Evolutionary conservation across 129 eudicot genomes (phyloP).

Genomic region (Tagetes patula): DNA sequence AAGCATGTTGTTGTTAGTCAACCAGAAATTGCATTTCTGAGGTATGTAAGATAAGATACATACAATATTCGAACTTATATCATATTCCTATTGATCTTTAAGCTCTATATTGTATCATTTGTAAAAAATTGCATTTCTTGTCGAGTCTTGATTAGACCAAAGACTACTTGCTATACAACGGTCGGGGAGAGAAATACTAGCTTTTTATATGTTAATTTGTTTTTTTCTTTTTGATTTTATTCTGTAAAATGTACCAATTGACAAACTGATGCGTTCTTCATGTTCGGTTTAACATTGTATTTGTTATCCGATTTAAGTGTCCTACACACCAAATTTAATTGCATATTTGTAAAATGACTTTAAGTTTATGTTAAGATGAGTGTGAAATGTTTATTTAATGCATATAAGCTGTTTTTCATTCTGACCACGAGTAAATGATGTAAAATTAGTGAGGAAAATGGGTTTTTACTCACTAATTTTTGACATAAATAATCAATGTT

Average conservation of each 20-base stretch:
- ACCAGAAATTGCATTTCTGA: slow-evolving; percentile 19
- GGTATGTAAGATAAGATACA: slow-evolving; percentile 29
- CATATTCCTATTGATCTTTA: slow-evolving; percentile 17
- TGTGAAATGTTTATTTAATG: too few relatives aligned
- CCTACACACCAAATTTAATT: neutral
- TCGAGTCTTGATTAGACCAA: slow-evolving; percentile 18
- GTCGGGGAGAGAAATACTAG: slow-evolving; percentile 5
- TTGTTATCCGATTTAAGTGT: neutral
- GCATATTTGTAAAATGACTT: neutral
- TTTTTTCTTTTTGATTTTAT: slow-evolving; percentile 16
- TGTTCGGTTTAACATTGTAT: neutral
- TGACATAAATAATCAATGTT: neutral
- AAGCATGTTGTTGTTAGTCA: slow-evolving; percentile 21
- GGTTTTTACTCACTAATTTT: too few relatives aligned
- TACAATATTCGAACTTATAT: slow-evolving; percentile 25
- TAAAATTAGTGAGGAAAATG: too few relatives aligned
- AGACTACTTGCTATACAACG: slow-evolving; percentile 14
- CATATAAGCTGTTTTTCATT: neutral
- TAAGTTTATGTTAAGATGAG: neutral
- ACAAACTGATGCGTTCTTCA: slow-evolving; percentile 10
- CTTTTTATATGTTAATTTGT: slow-evolving; percentile 5
- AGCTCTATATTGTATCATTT: slow-evolving; percentile 22
- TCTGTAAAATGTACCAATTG: slow-evolving; percentile 6
- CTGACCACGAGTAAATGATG: too few relatives aligned
- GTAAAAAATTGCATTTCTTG: slow-evolving; percentile 27